These are phyloP conservation scores for Helotiales sp. DNA, from an alignment of 2,329 filamentous ascomycete genomes.

Conservation along the genomic window DNA sequence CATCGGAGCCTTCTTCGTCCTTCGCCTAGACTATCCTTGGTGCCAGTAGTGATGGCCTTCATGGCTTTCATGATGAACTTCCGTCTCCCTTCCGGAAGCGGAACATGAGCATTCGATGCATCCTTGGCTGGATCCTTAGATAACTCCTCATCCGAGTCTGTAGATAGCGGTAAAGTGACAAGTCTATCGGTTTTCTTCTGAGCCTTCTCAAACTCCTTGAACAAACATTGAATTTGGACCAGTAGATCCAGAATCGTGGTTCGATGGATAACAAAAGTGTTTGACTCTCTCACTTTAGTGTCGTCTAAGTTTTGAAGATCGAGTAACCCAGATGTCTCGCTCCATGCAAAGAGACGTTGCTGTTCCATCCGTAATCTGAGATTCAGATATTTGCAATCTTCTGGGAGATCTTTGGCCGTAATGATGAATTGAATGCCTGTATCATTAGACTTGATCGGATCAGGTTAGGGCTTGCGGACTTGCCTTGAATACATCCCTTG, in stretches of 20 bases:
- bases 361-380: slow-evolving; percentile 56
- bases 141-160: slow-evolving; percentile 32
- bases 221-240: slow-evolving; percentile 53
- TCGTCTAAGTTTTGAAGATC: slow-evolving; percentile 50
- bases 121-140: slow-evolving; percentile 49
- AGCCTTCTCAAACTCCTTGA: slow-evolving; percentile 52
- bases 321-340: slow-evolving; percentile 54
- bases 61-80: slow-evolving; percentile 53
- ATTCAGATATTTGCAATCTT: slow-evolving; percentile 55
- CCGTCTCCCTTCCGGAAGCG: slow-evolving; percentile 48
- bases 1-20: slow-evolving; percentile 46
- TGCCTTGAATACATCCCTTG: slow-evolving; percentile 52
- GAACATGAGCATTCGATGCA: slow-evolving; percentile 52
- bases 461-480: slow-evolving; percentile 4
- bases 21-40: slow-evolving; percentile 40
- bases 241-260: slow-evolving; percentile 55
- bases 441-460: background rate
- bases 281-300: slow-evolving; percentile 51
- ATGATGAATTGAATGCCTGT: slow-evolving; percentile 54
- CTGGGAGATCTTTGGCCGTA: slow-evolving; percentile 53
- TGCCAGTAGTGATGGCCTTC: slow-evolving; percentile 46
- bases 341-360: slow-evolving; percentile 56
- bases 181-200: slow-evolving; percentile 49
- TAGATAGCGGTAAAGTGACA: slow-evolving; percentile 43
- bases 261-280: slow-evolving; percentile 54